These are phyloP conservation scores for Kockiozyma suomiensis DNA, from an alignment of 805 yeast genomes.

Conservation along the genomic window DNA sequence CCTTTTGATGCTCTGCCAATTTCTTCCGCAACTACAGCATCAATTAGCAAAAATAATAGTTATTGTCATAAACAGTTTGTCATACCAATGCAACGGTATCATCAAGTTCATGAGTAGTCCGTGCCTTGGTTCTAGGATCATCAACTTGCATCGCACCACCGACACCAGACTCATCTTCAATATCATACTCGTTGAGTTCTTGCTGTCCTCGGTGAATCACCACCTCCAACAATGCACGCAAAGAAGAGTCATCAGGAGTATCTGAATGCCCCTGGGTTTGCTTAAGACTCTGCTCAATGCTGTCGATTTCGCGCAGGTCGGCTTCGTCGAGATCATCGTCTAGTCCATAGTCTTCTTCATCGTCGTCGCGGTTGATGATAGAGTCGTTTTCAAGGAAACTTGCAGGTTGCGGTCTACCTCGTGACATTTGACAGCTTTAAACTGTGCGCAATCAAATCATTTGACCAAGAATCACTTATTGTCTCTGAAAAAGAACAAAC, in stretches of 20 bases:
- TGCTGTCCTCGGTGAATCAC: neutral
- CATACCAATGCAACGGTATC: neutral
- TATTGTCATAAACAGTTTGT: neutral
- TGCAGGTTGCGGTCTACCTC: neutral
- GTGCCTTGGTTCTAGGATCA: neutral
- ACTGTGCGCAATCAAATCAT: no score
- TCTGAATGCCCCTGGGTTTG: neutral
- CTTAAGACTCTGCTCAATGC: neutral
- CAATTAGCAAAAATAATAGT: neutral
- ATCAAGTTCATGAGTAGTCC: no score
- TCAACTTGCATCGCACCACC: no score
- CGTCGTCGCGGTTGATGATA: neutral
- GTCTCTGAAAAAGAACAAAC: no score
- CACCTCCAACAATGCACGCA: neutral
- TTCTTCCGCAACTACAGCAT: slow-evolving; percentile 1
- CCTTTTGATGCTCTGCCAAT: slow-evolving; percentile 21
- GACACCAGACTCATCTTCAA: neutral
- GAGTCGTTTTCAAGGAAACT: neutral
- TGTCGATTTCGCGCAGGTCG: slow-evolving; percentile 26
- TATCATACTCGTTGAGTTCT: neutral
- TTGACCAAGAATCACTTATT: no score
- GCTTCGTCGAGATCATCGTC: slow-evolving; percentile 37
- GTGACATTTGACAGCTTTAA: neutral
- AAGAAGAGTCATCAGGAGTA: neutral
- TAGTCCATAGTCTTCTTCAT: slow-evolving; percentile 25